Evolutionary conservation across 75 land plant species (phyloP).

Genomic region (Pseudotsuga menziesii): DNA sequence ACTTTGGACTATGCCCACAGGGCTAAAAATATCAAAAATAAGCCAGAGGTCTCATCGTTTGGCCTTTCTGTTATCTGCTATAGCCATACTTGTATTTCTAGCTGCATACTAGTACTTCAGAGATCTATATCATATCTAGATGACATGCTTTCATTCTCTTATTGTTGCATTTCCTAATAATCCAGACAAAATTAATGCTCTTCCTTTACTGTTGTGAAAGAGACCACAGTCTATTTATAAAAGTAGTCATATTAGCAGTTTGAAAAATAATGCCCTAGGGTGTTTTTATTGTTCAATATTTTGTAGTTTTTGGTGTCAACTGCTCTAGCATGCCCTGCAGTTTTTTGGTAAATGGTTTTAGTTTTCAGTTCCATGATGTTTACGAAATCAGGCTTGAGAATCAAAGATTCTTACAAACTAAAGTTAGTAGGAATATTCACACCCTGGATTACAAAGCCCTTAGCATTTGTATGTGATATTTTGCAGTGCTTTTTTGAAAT

Average conservation of each 20-base stretch:
- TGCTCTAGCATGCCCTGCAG: neutral
- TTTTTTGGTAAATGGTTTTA: neutral
- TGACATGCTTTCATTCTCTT: neutral
- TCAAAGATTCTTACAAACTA: neutral
- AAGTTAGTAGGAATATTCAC: neutral
- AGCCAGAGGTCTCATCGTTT: slow-evolving; percentile 71
- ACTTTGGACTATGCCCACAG: slow-evolving; percentile 98
- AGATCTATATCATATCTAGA: neutral
- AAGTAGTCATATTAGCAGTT: neutral
- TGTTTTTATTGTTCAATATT: neutral
- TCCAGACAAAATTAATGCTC: neutral
- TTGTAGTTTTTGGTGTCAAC: neutral
- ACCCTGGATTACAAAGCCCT: neutral
- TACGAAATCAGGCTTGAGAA: neutral
- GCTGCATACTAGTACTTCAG: neutral
- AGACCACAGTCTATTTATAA: neutral
- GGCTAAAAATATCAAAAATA: slow-evolving; percentile 95
- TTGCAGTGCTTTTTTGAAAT: neutral
- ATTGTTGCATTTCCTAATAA: neutral
- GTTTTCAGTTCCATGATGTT: neutral
- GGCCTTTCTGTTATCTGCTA: neutral
- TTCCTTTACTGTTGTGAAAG: neutral
- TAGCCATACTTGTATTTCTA: neutral
- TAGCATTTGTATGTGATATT: neutral
- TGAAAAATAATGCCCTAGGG: neutral